Conservation (phyloP, 1,284 basidiomycete genomes). For the Trichosporon ovoides region DNA sequence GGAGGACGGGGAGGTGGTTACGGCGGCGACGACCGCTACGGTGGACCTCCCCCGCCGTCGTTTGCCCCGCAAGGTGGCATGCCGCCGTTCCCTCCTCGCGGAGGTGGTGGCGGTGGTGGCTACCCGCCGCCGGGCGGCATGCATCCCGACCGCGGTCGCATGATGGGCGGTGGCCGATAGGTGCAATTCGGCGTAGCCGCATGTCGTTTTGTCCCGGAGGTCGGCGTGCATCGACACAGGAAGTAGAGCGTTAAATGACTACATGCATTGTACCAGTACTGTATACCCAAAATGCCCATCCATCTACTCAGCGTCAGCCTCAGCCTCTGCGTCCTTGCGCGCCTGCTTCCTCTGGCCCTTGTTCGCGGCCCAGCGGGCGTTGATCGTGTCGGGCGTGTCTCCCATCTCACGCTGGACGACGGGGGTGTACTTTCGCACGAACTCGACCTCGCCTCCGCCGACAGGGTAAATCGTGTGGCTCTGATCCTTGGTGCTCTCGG, state of each 20-base stretch:
- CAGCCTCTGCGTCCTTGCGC: slow-evolving; percentile 7
- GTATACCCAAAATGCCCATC: not conserved
- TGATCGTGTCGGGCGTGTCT: slow-evolving; percentile 65
- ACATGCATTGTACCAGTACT: slow-evolving; percentile 9
- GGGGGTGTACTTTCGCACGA: slow-evolving; percentile 61
- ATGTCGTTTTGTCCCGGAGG: too few species aligned
- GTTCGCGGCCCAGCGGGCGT: slow-evolving; percentile 64
- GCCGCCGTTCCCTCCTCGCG: slow-evolving; percentile 25
- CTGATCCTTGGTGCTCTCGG: not conserved
- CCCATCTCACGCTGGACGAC: slow-evolving; percentile 62
- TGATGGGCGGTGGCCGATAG: slow-evolving; percentile 56
- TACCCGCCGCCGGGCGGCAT: slow-evolving; percentile 53
- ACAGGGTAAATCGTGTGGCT: slow-evolving; percentile 55
- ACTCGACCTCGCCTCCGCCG: slow-evolving; percentile 65
- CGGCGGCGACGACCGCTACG: not conserved
- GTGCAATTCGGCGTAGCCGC: slow-evolving; percentile 7
- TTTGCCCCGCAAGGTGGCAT: slow-evolving; percentile 55
- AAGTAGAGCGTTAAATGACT: not conserved
- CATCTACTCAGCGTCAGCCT: slow-evolving; percentile 14
- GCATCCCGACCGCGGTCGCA: slow-evolving; percentile 76
- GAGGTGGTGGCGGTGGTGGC: slow-evolving; percentile 19
- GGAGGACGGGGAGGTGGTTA: not conserved
- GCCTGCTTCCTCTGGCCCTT: slow-evolving; percentile 12
- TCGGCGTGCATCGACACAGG: too few species aligned
- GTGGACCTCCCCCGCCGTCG: slow-evolving; percentile 49